Conservation (phyloP, 495 filamentous ascomycete genomes). For the Neurospora sp. region DNA sequence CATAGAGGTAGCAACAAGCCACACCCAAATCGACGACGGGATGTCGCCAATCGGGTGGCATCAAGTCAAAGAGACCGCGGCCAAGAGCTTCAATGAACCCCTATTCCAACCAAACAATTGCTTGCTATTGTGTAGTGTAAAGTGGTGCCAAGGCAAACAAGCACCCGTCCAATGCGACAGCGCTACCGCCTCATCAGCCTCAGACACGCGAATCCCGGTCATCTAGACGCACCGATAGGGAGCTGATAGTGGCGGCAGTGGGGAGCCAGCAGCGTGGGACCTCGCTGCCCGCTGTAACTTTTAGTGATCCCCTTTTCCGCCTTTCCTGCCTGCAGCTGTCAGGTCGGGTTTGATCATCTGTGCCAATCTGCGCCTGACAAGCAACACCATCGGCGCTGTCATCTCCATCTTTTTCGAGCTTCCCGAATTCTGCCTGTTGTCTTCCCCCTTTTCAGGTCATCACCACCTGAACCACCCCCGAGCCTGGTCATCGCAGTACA, state of each 20-base stretch:
- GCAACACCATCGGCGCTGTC: background rate
- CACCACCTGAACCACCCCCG: background rate
- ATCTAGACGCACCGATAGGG: background rate
- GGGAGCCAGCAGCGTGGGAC: background rate
- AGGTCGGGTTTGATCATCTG: background rate
- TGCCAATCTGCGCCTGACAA: background rate
- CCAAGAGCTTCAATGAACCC: background rate
- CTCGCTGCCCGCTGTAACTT: background rate
- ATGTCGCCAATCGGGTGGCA: background rate
- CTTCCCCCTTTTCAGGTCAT: background rate
- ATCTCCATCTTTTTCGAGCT: background rate
- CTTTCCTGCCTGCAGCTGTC: background rate
- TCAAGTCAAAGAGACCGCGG: background rate
- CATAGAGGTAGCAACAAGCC: background rate
- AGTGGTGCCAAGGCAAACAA: background rate
- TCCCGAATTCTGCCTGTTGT: background rate
- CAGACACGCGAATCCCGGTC: background rate
- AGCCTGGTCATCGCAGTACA: background rate
- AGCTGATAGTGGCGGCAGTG: background rate
- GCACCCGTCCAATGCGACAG: background rate
- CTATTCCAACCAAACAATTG: background rate
- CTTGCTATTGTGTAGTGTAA: background rate
- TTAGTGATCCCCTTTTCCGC: background rate
- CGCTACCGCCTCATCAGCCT: background rate
- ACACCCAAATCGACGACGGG: background rate